These are phyloP conservation scores for Ilyonectria sp. DNA, from an alignment of 2,329 filamentous ascomycete genomes.

Conservation along the genomic window DNA sequence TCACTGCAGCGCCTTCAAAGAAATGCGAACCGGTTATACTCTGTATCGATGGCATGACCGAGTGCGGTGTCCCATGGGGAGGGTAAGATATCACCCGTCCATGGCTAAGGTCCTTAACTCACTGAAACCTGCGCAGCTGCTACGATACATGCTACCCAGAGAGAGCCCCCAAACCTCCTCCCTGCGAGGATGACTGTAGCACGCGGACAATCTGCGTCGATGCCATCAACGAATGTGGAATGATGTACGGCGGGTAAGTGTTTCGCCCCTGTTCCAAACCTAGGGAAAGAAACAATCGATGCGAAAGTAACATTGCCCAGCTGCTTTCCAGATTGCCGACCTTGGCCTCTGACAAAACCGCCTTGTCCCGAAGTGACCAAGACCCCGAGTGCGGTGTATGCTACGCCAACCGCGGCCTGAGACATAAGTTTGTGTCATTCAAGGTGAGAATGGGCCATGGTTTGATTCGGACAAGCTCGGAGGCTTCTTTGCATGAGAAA, in stretches of 20 bases:
- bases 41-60: constrained; percentile 49
- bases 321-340: constrained; percentile 45
- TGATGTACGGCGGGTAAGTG: constrained; percentile 44
- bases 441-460: no score
- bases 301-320: constrained; percentile 20
- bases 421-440: no score
- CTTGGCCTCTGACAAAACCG: constrained; percentile 34
- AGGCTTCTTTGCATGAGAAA: neutral
- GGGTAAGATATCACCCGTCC: constrained; percentile 37
- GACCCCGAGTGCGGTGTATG: neutral
- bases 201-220: constrained; percentile 46
- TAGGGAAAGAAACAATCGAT: neutral
- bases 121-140: constrained; percentile 44
- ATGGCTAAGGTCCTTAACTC: neutral
- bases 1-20: constrained; percentile 25
- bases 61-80: constrained; percentile 48
- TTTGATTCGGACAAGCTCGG: neutral
- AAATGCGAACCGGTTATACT: constrained; percentile 29
- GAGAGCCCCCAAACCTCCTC: constrained; percentile 39
- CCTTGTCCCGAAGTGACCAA: constrained; percentile 31
- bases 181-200: constrained; percentile 44
- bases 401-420: neutral
- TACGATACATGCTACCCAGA: constrained; percentile 49
- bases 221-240: constrained; percentile 44
- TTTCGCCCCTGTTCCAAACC: no score